phyloP scores from a whole-genome alignment of 306 rosid species.

The Amphicarpaea edgeworthii region DNA sequence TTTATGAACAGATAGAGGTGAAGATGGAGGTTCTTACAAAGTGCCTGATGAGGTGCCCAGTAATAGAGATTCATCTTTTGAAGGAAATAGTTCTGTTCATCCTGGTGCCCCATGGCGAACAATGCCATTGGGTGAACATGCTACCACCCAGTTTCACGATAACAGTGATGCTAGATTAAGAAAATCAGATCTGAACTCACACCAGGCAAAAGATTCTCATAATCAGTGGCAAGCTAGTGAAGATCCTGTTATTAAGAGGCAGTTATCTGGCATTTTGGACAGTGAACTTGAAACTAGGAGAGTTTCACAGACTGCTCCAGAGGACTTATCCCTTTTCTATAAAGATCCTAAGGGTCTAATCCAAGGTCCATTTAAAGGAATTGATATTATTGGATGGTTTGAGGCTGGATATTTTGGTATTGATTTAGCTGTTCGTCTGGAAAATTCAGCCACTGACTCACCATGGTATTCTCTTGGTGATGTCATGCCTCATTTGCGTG shows the following conservation, averaged over 20 bases:
- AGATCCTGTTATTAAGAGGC: conserved; percentile 69
- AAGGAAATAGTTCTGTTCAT: conserved; percentile 58
- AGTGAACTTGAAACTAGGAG: conserved; percentile 73
- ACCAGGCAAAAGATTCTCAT: conserved; percentile 63
- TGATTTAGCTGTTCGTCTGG: conserved; percentile 76
- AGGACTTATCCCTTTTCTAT: conserved; percentile 78
- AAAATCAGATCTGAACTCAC: conserved; percentile 61
- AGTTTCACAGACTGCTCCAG: conserved; percentile 69
- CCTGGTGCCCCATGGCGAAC: conserved; percentile 60
- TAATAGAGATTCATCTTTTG: conserved; percentile 62
- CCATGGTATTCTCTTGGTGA: conserved; percentile 90
- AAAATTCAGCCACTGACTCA: conserved; percentile 61
- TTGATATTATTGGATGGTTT: conserved; percentile 95
- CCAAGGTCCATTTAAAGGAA: conserved; percentile 95
- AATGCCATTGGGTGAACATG: conserved; percentile 56
- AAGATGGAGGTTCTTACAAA: conserved; percentile 60
- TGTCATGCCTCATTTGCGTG: conserved; percentile 95
- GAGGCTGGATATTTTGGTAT: conserved; percentile 98
- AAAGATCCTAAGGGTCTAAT: conserved; percentile 87
- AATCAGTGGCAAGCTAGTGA: conserved; percentile 66
- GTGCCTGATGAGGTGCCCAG: conserved; percentile 59
- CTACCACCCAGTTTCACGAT: conserved; percentile 57
- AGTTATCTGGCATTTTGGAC: conserved; percentile 77
- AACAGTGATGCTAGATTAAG: conserved; percentile 63
- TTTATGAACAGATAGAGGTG: conserved; percentile 66